Evolutionary conservation across 768 basidiomycete species (phyloP), one percentile per base, ranked within the genome.

Genomic region (Lentinus tigrinus): DNA sequence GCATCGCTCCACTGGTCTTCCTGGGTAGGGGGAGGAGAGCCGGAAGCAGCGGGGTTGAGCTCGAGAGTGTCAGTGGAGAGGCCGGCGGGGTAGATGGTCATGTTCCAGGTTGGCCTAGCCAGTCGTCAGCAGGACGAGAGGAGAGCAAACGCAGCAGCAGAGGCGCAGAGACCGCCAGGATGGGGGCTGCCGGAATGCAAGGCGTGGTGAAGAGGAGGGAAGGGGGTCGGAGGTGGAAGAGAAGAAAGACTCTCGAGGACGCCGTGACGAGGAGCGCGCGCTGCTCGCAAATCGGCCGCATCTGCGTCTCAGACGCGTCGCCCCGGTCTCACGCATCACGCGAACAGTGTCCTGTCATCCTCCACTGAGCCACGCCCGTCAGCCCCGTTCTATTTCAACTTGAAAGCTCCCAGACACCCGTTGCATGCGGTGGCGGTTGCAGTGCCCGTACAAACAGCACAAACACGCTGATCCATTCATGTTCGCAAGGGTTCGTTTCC

Each of bases 1-100:
- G 70, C 64, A 63, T 75, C 71, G 61, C 70, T 76, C 66, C 74
- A 75, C 44, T 72, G 69, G 61, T 75, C 74, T 43, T 75, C 75
- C 54, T 65, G 67, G 34, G 56, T 63, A 21, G 51, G 54, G 9
- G 63, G 67, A 5, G 64, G 58, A 23, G 57, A 63, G 36, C 58
- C 58, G 49, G 61, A 55, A 5, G 60, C 51, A 24, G 57, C 52
- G 43, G 40, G 59, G 58, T 53, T 48, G 57, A 56, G 64, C 39
- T 65, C 65, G 44, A 70, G 59, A 47, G 61, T 67, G 55, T 70
- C 69, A 27, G 63, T 60, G 50, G 70, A 65, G 49, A 69, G 64
- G 52, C 65, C 67, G 54, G 66, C 66, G 14, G 64, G 69, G 54
- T 62, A 57, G 13, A 61, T 36, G 42, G 63, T 56, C 69, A 70